Evolutionary conservation across 768 basidiomycete genomes (phyloP).

Genomic region (Suillus subluteus): DNA sequence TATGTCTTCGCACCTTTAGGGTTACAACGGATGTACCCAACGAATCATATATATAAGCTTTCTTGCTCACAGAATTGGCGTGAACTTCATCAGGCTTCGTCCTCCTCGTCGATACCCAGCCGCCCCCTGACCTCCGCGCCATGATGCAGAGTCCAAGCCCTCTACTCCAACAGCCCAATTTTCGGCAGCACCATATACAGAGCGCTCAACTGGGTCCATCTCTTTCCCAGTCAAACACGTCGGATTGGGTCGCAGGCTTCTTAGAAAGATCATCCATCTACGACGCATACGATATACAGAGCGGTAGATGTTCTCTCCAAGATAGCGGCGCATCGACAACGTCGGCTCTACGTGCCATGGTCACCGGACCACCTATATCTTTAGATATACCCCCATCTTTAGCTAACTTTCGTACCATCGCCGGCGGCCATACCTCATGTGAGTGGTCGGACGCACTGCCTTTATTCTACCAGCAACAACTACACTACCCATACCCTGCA

Average conservation of each 20-base stretch:
- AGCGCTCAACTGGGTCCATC: conserved; percentile 14
- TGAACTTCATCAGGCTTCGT: conserved; percentile 13
- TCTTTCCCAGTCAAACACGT: conserved; percentile 20
- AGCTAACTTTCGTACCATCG: conserved; percentile 24
- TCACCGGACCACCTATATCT: conserved; percentile 14
- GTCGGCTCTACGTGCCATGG: conserved; percentile 19
- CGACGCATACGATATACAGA: conserved; percentile 19
- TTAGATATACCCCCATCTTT: conserved; percentile 27
- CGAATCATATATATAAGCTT: conserved; percentile 28
- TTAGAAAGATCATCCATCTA: conserved; percentile 35
- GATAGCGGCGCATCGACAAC: conserved; percentile 12
- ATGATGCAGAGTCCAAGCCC: conserved; percentile 19
- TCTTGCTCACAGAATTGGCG: conserved; percentile 8
- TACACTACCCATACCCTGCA: conserved; percentile 24
- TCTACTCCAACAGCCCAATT: conserved; percentile 18
- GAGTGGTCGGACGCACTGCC: conserved; percentile 29
- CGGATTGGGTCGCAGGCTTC: conserved; percentile 32
- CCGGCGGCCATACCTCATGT: conserved; percentile 23
- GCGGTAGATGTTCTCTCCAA: conserved; percentile 15
- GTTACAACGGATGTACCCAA: conserved; percentile 12
- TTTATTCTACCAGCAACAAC: conserved; percentile 22
- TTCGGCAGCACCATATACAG: conserved; percentile 22
- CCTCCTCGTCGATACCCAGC: conserved; percentile 11
- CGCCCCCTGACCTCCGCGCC: not conserved
- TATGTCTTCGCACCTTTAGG: conserved; percentile 21